These are phyloP conservation scores for Penicillium sp. DNA, from an alignment of 2,329 filamentous ascomycete species.

Conservation along the genomic window DNA sequence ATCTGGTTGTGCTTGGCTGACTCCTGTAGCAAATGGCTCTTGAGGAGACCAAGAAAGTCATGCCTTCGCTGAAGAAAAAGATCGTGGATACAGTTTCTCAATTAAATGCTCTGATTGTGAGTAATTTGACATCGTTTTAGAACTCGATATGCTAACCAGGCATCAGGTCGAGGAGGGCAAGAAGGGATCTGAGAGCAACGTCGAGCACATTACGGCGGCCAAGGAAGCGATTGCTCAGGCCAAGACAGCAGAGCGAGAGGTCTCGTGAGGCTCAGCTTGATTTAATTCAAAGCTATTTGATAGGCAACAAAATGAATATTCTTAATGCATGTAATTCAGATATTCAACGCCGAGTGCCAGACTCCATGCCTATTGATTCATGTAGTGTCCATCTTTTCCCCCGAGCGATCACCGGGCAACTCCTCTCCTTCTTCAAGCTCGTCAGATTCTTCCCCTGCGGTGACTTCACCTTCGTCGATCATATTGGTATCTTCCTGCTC, in stretches of 20 bases:
- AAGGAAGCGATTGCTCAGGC: slow-evolving; percentile 40
- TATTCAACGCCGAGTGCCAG: slow-evolving; percentile 20
- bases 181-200: slow-evolving; percentile 37
- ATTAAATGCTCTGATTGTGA: slow-evolving; percentile 69
- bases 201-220: slow-evolving; percentile 39
- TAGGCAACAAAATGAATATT: too few relatives aligned
- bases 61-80: slow-evolving; percentile 64
- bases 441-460: slow-evolving; percentile 31
- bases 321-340: slow-evolving; percentile 19
- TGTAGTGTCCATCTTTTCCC: slow-evolving; percentile 63
- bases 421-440: slow-evolving; percentile 48
- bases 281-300: too few relatives aligned
- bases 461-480: slow-evolving; percentile 48
- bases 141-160: slow-evolving; percentile 1
- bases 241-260: slow-evolving; percentile 36
- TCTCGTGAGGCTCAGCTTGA: slow-evolving; percentile 25
- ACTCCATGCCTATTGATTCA: slow-evolving; percentile 28
- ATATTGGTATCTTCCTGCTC: slow-evolving; percentile 56
- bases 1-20: slow-evolving; percentile 7
- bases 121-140: slow-evolving; percentile 28
- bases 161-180: slow-evolving; percentile 36
- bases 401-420: slow-evolving; percentile 42
- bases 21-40: slow-evolving; percentile 62
- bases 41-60: slow-evolving; percentile 81
- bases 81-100: slow-evolving; percentile 66